Evolutionary conservation across 495 filamentous ascomycete species (phyloP), one percentile per base, ranked within the genome.

Genomic region (Lophium mytilinum): DNA sequence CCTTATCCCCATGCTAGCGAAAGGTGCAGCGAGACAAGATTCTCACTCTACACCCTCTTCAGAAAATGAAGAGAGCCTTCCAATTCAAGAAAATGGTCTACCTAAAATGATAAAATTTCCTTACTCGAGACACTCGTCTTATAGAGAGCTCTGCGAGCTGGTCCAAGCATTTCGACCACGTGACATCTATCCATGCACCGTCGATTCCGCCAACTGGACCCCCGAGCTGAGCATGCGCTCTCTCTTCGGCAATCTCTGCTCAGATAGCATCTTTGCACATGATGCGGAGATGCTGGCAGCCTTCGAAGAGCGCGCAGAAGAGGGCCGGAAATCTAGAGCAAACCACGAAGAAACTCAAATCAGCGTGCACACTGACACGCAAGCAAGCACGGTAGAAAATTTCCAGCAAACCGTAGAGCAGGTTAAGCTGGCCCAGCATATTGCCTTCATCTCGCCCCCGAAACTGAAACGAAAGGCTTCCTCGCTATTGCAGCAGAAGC

Each of bases 51-150:
- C 24, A 30, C 24, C 24, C 24, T 30, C 24, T 30, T 30, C 24
- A 6, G 24, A 30, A 30, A 30, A 30, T 30, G 24, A 6, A 30
- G 6, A 30, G 24, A 3, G 24, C 24, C 24, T 30, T 30, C 24
- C 24, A 30, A 30, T 30, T 5, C 4, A 37, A 12, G 42, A 33
- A 9, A 34, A 42, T 34, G 10, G 34, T 17, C 47, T 24, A 24
- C 34, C 21, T 15, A 51, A 41, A 47, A 51, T 36, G 3, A 66
- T 53, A 41, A 75, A 76, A 69, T 96, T 96, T 57, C 88, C 90
- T 4, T 97, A 92, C 65, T 91, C 92, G 0, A 81, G 92, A 1
- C 92, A 97, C 69, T 94, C 92, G 0, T 95, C 89, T 0, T 89
- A 92, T 50, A 71, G 72, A 0, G 92, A 96, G 68, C 76, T 95